Conservation (phyloP, 768 basidiomycete species). For the Lyophyllum atratum region DNA sequence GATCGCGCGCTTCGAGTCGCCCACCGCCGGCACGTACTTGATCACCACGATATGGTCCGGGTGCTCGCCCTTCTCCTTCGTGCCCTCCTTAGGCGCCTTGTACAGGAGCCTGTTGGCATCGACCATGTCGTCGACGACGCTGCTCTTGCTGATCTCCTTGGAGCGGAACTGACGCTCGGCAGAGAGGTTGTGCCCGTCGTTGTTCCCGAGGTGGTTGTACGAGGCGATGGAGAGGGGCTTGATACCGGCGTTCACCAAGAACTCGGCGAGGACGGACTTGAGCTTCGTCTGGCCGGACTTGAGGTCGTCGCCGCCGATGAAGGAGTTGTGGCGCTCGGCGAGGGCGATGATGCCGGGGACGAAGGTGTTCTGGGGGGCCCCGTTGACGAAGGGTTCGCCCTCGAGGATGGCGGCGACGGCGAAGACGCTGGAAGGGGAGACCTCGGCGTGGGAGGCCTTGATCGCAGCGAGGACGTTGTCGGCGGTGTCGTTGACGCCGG, state of each 20-base stretch:
- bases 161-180: conserved; percentile 93
- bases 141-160: conserved; percentile 98
- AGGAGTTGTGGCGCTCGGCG: conserved; percentile 84
- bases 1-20: conserved; percentile 98
- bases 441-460: conserved; percentile 83
- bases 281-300: conserved; percentile 98
- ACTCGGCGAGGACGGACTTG: conserved; percentile 96
- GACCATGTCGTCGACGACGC: conserved; percentile 98
- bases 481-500: conserved; percentile 94
- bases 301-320: conserved; percentile 97
- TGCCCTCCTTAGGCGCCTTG: conserved; percentile 73
- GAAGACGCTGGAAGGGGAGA: conserved; percentile 96
- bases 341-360: conserved; percentile 94
- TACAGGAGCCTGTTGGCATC: conserved; percentile 85
- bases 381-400: conserved; percentile 93
- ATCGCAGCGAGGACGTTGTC: conserved; percentile 84
- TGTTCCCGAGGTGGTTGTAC: conserved; percentile 99
- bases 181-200: conserved; percentile 91
- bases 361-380: conserved; percentile 98
- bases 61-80: conserved; percentile 85
- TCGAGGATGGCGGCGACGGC: conserved; percentile 96
- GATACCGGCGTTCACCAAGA: conserved; percentile 98
- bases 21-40: conserved; percentile 96
- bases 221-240: conserved; percentile 96
- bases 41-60: conserved; percentile 97